Base-by-base conservation (phyloP, 2,329 filamentous ascomycete genomes). In the Chalaropsis ovoidea region DNA sequence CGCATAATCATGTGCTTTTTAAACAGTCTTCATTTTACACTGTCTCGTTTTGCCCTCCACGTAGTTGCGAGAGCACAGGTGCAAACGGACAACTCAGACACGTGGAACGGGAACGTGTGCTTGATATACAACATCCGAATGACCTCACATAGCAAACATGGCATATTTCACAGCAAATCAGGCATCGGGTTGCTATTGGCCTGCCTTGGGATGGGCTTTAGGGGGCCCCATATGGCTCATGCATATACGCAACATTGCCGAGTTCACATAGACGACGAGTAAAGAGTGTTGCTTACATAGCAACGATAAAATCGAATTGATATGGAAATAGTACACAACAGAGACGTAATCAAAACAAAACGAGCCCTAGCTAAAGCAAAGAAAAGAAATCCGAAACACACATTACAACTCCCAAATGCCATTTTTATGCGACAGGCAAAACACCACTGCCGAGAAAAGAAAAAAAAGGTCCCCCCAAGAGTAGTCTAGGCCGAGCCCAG, bases 341-440 rank as follows among this genome's bases (percentile, higher is more conserved):
- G 24, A 31, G 42, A 39, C 24, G 11, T n/a, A 35, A 56, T 39
- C 52, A 60, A 63, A 22, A 58, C 45, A 63, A 42, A 58, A 47
- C n/a, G 35, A 66, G 31, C 31, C 54, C 54, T 39, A 58, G n/a
- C 54, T 58, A n/a, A 63, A n/a, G n/a, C 35, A 22, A 35, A 62
- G 42, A 17, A 65, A 61, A 54, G 43, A 42, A 65, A 65, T 62
- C 64, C 58, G 35, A 54, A 62, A 62, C 64, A 56, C 58, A 62
- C 45, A 65, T 56, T 58, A 65, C 45, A 65, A 65, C 56, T 65
- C 58, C 58, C 47, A 62, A 58, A 62, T 65, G 64, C 43, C 60
- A 22, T 62, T 62, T 61, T 65, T 61, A 65, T 65, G 58, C 45
- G 47, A 54, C 60, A 39, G 27, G 17, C 54, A 58, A 58, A 35